A percentile compares a stretch with the other conserved stretches of the same genome.
Conservation (phyloP, 495 filamentous ascomycete genomes). For the Paragyromitra xinjiangensis region DNA sequence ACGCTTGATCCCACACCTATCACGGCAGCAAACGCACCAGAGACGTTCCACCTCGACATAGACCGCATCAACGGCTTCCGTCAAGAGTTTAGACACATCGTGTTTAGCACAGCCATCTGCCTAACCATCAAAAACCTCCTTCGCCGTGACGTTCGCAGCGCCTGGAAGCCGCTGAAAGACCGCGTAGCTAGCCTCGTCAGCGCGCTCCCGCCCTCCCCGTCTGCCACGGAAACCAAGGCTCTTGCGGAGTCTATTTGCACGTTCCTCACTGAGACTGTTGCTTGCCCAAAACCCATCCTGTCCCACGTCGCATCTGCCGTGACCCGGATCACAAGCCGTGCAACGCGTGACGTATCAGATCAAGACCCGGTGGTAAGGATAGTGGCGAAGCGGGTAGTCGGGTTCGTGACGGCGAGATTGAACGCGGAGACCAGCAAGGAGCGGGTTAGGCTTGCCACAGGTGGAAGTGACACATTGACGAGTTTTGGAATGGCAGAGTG, state of each 20-base stretch:
- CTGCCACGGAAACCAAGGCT: slow-evolving; percentile 69
- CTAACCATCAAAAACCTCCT: slow-evolving; percentile 94
- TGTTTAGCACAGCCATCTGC: slow-evolving; percentile 78
- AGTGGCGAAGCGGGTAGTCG: slow-evolving; percentile 75
- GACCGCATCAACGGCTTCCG: slow-evolving; percentile 75
- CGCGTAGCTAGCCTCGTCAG: slow-evolving; percentile 71
- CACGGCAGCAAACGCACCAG: slow-evolving; percentile 71
- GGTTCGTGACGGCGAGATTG: slow-evolving; percentile 79
- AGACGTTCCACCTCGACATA: slow-evolving; percentile 83
- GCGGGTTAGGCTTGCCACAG: slow-evolving; percentile 79
- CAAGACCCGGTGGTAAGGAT: slow-evolving; percentile 83
- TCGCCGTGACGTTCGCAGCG: slow-evolving; percentile 86
- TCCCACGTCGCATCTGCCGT: slow-evolving; percentile 56
- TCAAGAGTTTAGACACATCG: slow-evolving; percentile 76
- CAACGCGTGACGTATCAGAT: slow-evolving; percentile 66
- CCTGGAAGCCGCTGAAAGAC: slow-evolving; percentile 87
- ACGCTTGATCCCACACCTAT: slow-evolving; percentile 65
- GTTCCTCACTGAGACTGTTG: slow-evolving; percentile 64
- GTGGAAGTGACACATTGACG: slow-evolving; percentile 82
- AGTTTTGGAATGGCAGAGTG: slow-evolving; percentile 86
- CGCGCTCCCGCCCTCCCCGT: slow-evolving; percentile 63
- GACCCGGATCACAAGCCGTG: slow-evolving; percentile 61
- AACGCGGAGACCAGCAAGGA: slow-evolving; percentile 80
- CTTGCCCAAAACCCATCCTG: slow-evolving; percentile 59
- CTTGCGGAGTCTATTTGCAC: slow-evolving; percentile 63